Conservation (phyloP, 345 rosid species). For the Citrus cavaleriei region DNA sequence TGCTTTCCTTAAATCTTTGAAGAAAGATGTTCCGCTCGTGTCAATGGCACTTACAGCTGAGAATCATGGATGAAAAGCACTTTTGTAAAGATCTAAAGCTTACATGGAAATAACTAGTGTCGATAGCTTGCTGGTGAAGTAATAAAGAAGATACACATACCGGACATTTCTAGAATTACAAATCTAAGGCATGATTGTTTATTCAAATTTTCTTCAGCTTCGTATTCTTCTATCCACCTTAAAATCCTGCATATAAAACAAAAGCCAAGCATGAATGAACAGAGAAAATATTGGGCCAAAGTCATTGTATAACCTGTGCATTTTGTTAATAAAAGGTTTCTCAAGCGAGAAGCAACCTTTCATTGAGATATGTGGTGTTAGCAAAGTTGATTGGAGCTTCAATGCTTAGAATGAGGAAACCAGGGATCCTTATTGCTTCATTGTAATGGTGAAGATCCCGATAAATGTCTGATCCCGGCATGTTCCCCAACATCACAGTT, state of each 20-base stretch:
- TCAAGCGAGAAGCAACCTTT: constrained; percentile 47
- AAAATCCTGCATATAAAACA: constrained; percentile 36
- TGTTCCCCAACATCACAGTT: constrained; percentile 69
- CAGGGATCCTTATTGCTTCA: constrained; percentile 67
- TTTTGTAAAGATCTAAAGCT: neutral
- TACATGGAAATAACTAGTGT: neutral
- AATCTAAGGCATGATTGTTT: constrained; percentile 47
- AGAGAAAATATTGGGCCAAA: neutral
- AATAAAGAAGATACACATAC: constrained; percentile 25
- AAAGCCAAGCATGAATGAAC: neutral
- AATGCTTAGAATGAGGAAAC: constrained; percentile 70
- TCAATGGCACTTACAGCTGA: constrained; percentile 82
- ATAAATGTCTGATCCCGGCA: constrained; percentile 71
- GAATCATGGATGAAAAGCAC: neutral
- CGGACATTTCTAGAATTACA: constrained; percentile 72
- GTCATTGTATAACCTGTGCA: neutral
- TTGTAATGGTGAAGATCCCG: constrained; percentile 70
- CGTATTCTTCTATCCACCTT: constrained; percentile 88
- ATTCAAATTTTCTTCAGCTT: constrained; percentile 48
- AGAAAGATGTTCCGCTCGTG: constrained; percentile 72
- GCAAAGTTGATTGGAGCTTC: constrained; percentile 90
- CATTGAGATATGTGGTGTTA: constrained; percentile 77
- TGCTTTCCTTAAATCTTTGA: constrained; percentile 61
- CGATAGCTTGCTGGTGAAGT: neutral
- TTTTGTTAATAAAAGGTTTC: neutral